These are phyloP conservation scores for Psilocybe cyanescens DNA, from an alignment of 768 basidiomycete genomes.

Conservation along the genomic window DNA sequence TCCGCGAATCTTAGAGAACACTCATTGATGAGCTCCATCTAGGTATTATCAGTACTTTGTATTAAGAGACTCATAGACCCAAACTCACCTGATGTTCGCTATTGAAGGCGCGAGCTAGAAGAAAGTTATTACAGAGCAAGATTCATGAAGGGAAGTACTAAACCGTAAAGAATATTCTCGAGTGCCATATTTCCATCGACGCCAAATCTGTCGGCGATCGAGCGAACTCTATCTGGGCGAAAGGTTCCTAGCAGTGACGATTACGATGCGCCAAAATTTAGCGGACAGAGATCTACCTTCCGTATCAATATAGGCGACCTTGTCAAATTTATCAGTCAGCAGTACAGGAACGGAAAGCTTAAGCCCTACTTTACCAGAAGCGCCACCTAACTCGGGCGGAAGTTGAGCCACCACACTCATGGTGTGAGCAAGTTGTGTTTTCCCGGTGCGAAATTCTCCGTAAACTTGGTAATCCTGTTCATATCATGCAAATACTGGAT, in stretches of 20 bases:
- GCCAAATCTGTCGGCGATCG: conserved; percentile 92
- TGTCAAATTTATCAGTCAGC: background rate
- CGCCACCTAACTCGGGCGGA: conserved; percentile 88
- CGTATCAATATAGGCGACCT: conserved; percentile 94
- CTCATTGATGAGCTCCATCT: conserved; percentile 94
- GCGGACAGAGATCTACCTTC: conserved; percentile 54
- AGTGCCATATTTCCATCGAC: conserved; percentile 88
- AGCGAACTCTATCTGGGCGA: conserved; percentile 89
- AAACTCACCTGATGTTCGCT: conserved; percentile 82
- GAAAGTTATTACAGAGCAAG: background rate
- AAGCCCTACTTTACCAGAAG: conserved; percentile 73
- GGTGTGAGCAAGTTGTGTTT: conserved; percentile 95
- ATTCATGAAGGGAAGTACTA: conserved; percentile 1
- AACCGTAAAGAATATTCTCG: conserved; percentile 92
- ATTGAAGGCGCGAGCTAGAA: conserved; percentile 83
- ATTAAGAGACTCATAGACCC: background rate
- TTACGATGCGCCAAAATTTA: conserved; percentile 17
- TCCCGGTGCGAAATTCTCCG: conserved; percentile 95
- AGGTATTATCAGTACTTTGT: background rate
- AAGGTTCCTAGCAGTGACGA: conserved; percentile 68
- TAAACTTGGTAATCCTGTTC: conserved; percentile 59
- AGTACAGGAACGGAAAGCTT: background rate
- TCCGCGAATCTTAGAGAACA: conserved; percentile 88
- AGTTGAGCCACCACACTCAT: conserved; percentile 92
- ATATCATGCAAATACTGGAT: background rate